Percentiles rank a stretch among this genome's conserved stretches.
These are phyloP conservation scores for Arthroderma uncinatum DNA, from an alignment of 2,329 filamentous ascomycete genomes.

Conservation along the genomic window DNA sequence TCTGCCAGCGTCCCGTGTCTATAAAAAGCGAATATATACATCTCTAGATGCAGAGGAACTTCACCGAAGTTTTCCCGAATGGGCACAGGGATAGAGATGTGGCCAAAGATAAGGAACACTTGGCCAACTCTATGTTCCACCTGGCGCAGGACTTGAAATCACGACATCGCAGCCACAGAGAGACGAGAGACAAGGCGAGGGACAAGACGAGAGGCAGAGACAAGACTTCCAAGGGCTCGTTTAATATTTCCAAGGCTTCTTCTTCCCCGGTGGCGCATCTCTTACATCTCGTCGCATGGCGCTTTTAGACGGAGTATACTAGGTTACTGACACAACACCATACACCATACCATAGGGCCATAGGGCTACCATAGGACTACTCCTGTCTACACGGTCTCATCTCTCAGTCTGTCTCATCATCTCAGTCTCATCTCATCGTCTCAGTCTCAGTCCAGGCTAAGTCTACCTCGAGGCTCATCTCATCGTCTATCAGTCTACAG, in stretches of 20 bases:
- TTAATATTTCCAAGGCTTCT: neutral
- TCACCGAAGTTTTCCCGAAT: neutral
- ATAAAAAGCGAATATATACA: neutral
- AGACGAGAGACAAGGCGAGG: neutral
- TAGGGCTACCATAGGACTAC: no score
- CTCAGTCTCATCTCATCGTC: no score
- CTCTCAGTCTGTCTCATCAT: no score
- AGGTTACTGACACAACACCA: no score
- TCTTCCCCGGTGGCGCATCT: neutral
- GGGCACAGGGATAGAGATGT: neutral
- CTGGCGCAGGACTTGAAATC: neutral
- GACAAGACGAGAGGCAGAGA: no score
- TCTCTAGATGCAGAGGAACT: no score
- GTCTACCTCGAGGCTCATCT: no score
- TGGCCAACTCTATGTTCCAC: slow-evolving; percentile 4
- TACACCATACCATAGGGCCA: no score
- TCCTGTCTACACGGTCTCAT: no score
- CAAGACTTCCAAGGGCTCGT: neutral
- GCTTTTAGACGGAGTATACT: neutral
- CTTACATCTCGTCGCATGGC: neutral
- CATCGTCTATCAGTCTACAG: no score
- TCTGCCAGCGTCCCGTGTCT: neutral
- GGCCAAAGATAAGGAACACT: neutral
- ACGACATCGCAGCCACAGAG: slow-evolving; percentile 2
- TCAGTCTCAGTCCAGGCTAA: no score